phyloP scores from a whole-genome alignment of 2,329 filamentous ascomycete species.

The Coniochaeta sp. region DNA sequence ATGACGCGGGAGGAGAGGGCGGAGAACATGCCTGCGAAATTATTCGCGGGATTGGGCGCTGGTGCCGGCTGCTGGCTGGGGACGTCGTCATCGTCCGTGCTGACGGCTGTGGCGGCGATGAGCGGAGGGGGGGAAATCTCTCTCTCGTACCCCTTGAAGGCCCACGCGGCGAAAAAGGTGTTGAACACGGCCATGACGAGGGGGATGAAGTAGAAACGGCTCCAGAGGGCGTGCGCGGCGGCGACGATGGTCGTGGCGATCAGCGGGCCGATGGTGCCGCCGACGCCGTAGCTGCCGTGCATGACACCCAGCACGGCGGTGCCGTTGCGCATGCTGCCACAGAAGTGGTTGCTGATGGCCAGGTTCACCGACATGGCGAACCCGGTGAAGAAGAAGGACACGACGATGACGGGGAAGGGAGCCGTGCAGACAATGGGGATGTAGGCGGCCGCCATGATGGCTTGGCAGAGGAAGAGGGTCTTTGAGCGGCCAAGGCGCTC shows the following conservation, averaged over 20 bases:
- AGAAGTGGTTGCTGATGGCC: constrained; percentile 53
- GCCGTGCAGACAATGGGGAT: constrained; percentile 58
- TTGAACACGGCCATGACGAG: constrained; percentile 52
- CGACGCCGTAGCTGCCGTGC: constrained; percentile 62
- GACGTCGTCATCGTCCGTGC: too few species aligned
- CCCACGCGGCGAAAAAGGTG: constrained; percentile 52
- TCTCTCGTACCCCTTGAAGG: constrained; percentile 63
- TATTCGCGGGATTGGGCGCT: constrained; percentile 12
- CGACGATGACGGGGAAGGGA: constrained; percentile 61
- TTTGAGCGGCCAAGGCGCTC: constrained; percentile 57
- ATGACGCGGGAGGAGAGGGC: constrained; percentile 50
- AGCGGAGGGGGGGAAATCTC: constrained; percentile 20
- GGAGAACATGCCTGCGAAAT: constrained; percentile 36
- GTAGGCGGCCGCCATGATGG: constrained; percentile 53
- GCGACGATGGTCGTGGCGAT: constrained; percentile 69
- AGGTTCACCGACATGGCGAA: constrained; percentile 49
- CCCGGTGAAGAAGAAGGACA: constrained; percentile 62
- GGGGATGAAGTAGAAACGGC: constrained; percentile 63
- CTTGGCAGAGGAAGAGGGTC: constrained; percentile 51
- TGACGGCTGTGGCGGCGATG: not conserved
- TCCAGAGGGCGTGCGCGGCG: constrained; percentile 52
- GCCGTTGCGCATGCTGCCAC: constrained; percentile 43
- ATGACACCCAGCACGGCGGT: constrained; percentile 52
- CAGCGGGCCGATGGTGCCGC: constrained; percentile 61
- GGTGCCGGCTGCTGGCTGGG: constrained; percentile 6